These are phyloP conservation scores for Pittosporum tobira DNA, from an alignment of 129 eudicot species.

Conservation along the genomic window DNA sequence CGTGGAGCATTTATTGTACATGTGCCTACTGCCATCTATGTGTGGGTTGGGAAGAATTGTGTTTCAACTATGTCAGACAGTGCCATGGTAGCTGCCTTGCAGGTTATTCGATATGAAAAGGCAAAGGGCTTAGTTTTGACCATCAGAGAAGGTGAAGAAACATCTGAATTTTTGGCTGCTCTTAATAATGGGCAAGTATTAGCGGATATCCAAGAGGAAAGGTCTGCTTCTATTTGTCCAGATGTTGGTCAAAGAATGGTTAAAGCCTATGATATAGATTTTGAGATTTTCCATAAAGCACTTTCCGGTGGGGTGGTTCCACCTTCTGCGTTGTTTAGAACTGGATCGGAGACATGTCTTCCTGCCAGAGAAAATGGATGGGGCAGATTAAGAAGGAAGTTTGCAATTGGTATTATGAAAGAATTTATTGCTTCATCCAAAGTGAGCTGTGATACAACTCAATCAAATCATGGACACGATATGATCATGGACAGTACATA, in stretches of 20 bases:
- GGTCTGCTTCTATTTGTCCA: neutral
- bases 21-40: constrained; percentile 68
- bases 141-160: constrained; percentile 73
- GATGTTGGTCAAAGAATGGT: constrained; percentile 36
- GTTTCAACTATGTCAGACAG: constrained; percentile 39
- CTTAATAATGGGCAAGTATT: constrained; percentile 24
- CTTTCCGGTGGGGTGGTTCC: constrained; percentile 79
- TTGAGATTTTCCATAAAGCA: constrained; percentile 66
- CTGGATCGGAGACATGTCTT: constrained; percentile 53
- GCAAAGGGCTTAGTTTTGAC: constrained; percentile 50
- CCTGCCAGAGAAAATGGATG: constrained; percentile 81
- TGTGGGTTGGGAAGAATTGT: constrained; percentile 76
- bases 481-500: neutral
- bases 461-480: constrained; percentile 4
- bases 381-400: constrained; percentile 65
- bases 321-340: constrained; percentile 53
- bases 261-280: constrained; percentile 65
- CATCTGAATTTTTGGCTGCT: constrained; percentile 67
- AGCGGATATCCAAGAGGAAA: constrained; percentile 6
- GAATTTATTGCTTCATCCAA: constrained; percentile 41
- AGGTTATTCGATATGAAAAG: constrained; percentile 75
- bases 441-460: constrained; percentile 3
- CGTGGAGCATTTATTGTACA: constrained; percentile 92
- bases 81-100: constrained; percentile 70
- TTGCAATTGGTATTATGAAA: constrained; percentile 68